A percentile compares a stretch with the other conserved stretches of the same genome.
Conservation (phyloP, 2,329 filamentous ascomycete genomes). For the Leptographium galeiforme region DNA sequence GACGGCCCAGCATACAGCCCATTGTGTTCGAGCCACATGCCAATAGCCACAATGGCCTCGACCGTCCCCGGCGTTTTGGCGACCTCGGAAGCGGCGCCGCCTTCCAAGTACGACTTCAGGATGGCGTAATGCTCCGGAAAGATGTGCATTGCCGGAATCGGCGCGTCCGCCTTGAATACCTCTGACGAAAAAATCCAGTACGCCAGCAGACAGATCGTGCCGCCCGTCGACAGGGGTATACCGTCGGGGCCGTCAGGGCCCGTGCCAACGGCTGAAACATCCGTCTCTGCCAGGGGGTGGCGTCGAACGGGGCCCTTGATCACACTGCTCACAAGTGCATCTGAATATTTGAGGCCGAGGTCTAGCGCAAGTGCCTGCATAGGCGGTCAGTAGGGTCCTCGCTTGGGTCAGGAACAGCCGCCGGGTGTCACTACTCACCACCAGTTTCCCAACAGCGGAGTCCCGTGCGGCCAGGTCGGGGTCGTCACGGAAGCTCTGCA, state of each 20-base stretch:
- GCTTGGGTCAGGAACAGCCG: background rate
- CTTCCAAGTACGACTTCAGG: slow-evolving; percentile 38
- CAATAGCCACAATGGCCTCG: slow-evolving; percentile 46
- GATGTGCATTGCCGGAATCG: slow-evolving; percentile 38
- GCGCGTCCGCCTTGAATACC: slow-evolving; percentile 43
- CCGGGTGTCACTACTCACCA: slow-evolving; percentile 26
- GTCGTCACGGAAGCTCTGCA: slow-evolving; percentile 48
- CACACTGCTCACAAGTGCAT: slow-evolving; percentile 31
- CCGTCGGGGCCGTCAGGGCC: slow-evolving; percentile 15
- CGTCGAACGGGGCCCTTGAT: slow-evolving; percentile 25
- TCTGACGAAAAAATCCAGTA: slow-evolving; percentile 51
- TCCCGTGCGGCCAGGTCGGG: slow-evolving; percentile 47
- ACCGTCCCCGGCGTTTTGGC: slow-evolving; percentile 37
- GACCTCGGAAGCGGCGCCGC: slow-evolving; percentile 35
- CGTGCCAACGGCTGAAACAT: slow-evolving; percentile 8
- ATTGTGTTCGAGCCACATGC: slow-evolving; percentile 42
- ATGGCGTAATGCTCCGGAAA: slow-evolving; percentile 47
- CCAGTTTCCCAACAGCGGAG: slow-evolving; percentile 57
- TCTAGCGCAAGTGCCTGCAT: slow-evolving; percentile 48
- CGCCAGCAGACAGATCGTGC: slow-evolving; percentile 43
- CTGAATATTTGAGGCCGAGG: slow-evolving; percentile 37
- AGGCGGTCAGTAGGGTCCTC: background rate
- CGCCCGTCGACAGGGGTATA: slow-evolving; percentile 45
- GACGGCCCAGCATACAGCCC: slow-evolving; percentile 16
- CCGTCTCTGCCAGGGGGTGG: slow-evolving; percentile 27